These are phyloP conservation scores for Acer campestre DNA, from an alignment of 345 rosid species.

Conservation along the genomic window DNA sequence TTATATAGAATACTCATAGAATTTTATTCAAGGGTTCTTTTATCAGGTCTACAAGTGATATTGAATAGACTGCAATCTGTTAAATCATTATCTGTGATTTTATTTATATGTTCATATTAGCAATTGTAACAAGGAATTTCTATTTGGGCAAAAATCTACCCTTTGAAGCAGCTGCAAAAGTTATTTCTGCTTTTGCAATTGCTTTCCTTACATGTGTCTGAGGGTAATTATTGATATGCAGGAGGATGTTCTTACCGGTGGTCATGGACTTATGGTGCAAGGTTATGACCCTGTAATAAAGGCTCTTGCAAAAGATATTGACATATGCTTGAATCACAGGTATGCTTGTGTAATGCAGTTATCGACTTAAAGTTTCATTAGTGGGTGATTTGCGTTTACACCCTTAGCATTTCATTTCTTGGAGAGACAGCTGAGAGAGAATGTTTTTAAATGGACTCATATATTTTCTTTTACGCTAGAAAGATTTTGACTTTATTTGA, in stretches of 20 bases:
- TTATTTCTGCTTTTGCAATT: too few relatives aligned
- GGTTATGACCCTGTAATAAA: conserved; percentile 84
- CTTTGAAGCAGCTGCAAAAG: too few relatives aligned
- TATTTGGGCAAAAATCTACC: too few relatives aligned
- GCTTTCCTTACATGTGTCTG: conserved; percentile 15
- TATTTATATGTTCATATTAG: too few relatives aligned
- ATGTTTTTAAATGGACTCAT: not conserved
- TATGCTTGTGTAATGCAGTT: conserved; percentile 23
- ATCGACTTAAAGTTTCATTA: not conserved
- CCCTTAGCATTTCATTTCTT: not conserved
- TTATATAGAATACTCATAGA: not conserved
- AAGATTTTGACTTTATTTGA: conserved; percentile 18
- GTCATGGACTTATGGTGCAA: conserved; percentile 93
- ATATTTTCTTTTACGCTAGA: not conserved
- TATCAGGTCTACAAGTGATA: not conserved
- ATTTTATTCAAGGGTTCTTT: not conserved
- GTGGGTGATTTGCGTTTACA: not conserved
- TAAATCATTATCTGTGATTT: not conserved
- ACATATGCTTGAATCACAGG: conserved; percentile 70
- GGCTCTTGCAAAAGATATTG: conserved; percentile 79
- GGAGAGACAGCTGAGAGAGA: not conserved
- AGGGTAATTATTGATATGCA: conserved; percentile 32
- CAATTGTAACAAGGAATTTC: too few relatives aligned
- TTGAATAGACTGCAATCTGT: not conserved
- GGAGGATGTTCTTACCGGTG: conserved; percentile 91